These are phyloP conservation scores for Komagataella pastoris DNA, from an alignment of 805 yeast genomes.

Conservation along the genomic window DNA sequence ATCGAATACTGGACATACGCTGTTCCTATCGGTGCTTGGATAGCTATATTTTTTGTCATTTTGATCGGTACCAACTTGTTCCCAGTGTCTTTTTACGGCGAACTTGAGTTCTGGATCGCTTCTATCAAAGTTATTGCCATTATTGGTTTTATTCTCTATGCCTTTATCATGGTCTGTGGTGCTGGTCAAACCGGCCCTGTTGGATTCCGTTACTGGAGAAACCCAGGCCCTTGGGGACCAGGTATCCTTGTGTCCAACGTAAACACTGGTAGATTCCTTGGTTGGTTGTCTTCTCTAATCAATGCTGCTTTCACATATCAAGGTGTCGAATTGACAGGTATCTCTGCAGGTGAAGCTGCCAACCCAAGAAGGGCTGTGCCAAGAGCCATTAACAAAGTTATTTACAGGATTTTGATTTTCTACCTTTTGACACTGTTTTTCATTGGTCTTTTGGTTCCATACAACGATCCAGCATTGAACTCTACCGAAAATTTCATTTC, in stretches of 20 bases:
- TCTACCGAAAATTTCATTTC: conserved; percentile 26
- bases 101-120: conserved; percentile 65
- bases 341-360: conserved; percentile 60
- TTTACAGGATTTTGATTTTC: conserved; percentile 49
- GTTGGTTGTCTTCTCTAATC: conserved; percentile 56
- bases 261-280: conserved; percentile 47
- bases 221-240: conserved; percentile 70
- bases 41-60: conserved; percentile 47
- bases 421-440: conserved; percentile 54
- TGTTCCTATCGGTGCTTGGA: conserved; percentile 66
- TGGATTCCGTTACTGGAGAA: conserved; percentile 71
- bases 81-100: conserved; percentile 64
- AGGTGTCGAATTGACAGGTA: conserved; percentile 67
- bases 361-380: conserved; percentile 63
- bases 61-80: conserved; percentile 40
- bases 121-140: conserved; percentile 54
- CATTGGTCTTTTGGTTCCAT: conserved; percentile 60
- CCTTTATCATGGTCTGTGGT: conserved; percentile 62
- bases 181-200: conserved; percentile 57
- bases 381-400: conserved; percentile 55
- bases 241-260: conserved; percentile 36
- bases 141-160: conserved; percentile 55
- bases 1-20: conserved; percentile 53
- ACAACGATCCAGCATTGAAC: conserved; percentile 38
- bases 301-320: conserved; percentile 70